A percentile compares a stretch with the other conserved stretches of the same genome.
Conservation (phyloP, 495 filamentous ascomycete species). For the Aspergillus nanangensis region DNA sequence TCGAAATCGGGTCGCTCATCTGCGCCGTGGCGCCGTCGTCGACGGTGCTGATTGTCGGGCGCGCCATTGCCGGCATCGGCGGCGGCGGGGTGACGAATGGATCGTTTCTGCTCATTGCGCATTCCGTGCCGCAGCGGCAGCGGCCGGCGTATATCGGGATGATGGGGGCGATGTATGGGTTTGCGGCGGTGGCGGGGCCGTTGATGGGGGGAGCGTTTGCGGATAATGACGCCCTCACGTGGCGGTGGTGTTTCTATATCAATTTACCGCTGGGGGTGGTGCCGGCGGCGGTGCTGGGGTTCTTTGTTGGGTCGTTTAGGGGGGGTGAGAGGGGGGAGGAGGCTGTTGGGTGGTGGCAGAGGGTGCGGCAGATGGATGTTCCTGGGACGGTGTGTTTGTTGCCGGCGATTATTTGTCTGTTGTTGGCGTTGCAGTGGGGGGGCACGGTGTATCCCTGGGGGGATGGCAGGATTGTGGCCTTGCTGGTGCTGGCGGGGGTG, state of each 20-base stretch:
- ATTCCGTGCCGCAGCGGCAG: constrained; percentile 34
- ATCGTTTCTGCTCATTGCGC: constrained; percentile 41
- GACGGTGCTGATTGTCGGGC: constrained; percentile 66
- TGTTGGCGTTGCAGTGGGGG: constrained; percentile 56
- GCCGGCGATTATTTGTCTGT: constrained; percentile 44
- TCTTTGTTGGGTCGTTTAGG: constrained; percentile 29
- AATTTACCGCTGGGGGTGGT: constrained; percentile 51
- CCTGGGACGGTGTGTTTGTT: constrained; percentile 43
- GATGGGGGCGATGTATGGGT: constrained; percentile 40
- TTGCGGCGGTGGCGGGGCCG: constrained; percentile 44
- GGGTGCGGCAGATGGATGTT: constrained; percentile 37
- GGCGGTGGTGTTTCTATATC: constrained; percentile 57
- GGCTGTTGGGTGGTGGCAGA: too few species aligned
- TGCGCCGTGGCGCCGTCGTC: constrained; percentile 67
- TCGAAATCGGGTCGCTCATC: constrained; percentile 70
- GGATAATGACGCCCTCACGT: constrained; percentile 29
- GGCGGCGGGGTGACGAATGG: constrained; percentile 17
- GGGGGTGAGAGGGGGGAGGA: constrained; percentile 4
- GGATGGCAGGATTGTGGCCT: constrained; percentile 41
- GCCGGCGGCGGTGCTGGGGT: constrained; percentile 38
- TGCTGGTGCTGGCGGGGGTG: constrained; percentile 56
- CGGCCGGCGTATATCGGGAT: constrained; percentile 42
- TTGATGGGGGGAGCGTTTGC: constrained; percentile 44
- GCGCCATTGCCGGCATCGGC: constrained; percentile 28
- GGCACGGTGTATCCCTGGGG: constrained; percentile 51